Evolutionary conservation across 331 rosid genomes (phyloP).

Genomic region (Malus hybrid): DNA sequence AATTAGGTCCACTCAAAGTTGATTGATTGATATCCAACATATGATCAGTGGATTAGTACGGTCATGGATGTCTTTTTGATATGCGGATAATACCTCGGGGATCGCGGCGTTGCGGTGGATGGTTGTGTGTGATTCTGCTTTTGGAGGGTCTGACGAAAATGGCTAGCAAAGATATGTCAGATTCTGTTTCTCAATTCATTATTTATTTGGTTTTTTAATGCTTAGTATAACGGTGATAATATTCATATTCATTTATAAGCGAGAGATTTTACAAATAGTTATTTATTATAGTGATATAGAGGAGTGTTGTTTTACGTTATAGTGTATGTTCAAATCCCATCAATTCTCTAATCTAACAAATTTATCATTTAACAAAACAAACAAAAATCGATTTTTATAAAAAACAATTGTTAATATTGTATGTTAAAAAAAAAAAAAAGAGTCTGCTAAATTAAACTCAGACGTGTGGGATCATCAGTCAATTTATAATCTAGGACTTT

Average conservation of each 20-base stretch:
- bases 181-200: conserved; percentile 1
- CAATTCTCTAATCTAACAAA: too few relatives aligned
- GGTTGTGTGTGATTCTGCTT: not conserved
- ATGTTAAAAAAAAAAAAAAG: too few relatives aligned
- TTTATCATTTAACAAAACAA: too few relatives aligned
- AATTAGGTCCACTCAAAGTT: not conserved
- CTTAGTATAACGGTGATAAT: too few relatives aligned
- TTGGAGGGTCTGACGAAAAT: not conserved
- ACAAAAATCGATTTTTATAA: too few relatives aligned
- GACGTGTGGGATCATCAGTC: too few relatives aligned
- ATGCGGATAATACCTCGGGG: not conserved
- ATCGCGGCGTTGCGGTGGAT: not conserved
- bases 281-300: accelerated
- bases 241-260: too few relatives aligned
- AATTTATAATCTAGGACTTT: too few relatives aligned
- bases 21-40: not conserved
- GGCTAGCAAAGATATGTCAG: conserved; percentile 10
- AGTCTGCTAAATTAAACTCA: too few relatives aligned
- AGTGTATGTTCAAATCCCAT: accelerated
- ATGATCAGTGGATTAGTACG: not conserved
- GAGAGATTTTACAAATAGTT: accelerated
- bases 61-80: not conserved
- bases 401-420: too few relatives aligned
- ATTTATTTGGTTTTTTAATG: not conserved
- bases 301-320: accelerated